A percentile compares a stretch with the other conserved stretches of the same genome.
phyloP scores from a whole-genome alignment of 1,139 yeast species.

The Pneumocystis sp. region DNA sequence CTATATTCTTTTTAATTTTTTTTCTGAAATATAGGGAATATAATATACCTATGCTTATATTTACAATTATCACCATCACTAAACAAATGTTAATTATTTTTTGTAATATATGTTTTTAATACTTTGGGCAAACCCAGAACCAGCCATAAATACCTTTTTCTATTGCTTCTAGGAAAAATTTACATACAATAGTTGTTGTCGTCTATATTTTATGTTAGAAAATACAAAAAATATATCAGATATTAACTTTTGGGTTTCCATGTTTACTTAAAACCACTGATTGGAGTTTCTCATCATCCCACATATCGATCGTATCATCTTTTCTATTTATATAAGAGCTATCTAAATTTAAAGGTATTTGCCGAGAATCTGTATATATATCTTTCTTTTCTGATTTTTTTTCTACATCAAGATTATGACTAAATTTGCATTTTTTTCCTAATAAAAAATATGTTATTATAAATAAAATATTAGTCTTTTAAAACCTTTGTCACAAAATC shows the following conservation, averaged over 20 bases:
- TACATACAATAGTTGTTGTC: constrained; percentile 91
- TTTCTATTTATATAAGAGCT: neutral
- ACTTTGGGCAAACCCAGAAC: constrained; percentile 97
- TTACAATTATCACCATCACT: constrained; percentile 64
- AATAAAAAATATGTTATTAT: neutral
- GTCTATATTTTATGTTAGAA: constrained; percentile 32
- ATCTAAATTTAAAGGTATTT: constrained; percentile 6
- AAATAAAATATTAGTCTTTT: neutral
- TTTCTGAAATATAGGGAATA: neutral
- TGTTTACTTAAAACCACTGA: constrained; percentile 78
- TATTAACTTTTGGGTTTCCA: constrained; percentile 46
- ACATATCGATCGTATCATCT: constrained; percentile 49
- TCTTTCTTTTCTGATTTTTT: constrained; percentile 84
- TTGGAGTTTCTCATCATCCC: constrained; percentile 94
- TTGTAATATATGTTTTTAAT: constrained; percentile 19
- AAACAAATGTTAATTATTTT: neutral
- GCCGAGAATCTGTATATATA: constrained; percentile 78
- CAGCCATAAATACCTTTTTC: constrained; percentile 97
- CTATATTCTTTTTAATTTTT: constrained; percentile 26
- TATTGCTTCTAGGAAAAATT: constrained; percentile 86
- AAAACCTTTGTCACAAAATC: constrained; percentile 40
- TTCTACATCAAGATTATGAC: constrained; percentile 77
- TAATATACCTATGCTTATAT: constrained; percentile 47
- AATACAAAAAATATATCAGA: neutral
- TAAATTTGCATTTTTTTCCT: constrained; percentile 81